Evolutionary conservation across 106 monocot genomes (phyloP).

Genomic region (Iris macrosiphon): DNA sequence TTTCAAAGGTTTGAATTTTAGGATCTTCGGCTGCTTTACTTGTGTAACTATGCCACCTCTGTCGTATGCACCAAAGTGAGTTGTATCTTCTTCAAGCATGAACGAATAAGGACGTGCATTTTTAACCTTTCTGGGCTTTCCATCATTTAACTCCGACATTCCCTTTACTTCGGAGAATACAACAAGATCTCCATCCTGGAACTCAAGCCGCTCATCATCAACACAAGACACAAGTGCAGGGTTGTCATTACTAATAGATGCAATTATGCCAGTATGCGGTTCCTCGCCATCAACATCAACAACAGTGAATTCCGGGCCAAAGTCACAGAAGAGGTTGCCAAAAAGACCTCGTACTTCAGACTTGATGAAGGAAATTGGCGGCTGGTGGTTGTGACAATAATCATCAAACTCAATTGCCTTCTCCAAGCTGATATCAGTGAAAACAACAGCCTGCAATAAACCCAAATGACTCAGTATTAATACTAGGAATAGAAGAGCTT

Average conservation of each 20-base stretch:
- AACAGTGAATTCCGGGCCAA: conserved; percentile 73
- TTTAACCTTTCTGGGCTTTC: conserved; percentile 58
- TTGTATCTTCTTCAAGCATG: conserved; percentile 57
- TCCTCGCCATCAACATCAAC: conserved; percentile 74
- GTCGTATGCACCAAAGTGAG: conserved; percentile 39
- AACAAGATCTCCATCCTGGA: conserved; percentile 71
- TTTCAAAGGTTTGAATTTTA: conserved; percentile 38
- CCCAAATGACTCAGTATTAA: no score
- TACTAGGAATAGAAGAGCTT: no score
- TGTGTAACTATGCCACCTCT: conserved; percentile 69
- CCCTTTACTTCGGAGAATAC: conserved; percentile 73
- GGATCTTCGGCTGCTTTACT: conserved; percentile 40
- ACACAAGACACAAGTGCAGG: conserved; percentile 64
- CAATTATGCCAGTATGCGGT: conserved; percentile 73
- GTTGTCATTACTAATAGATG: conserved; percentile 73
- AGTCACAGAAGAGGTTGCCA: conserved; percentile 72
- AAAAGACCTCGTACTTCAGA: conserved; percentile 69
- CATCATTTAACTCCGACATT: conserved; percentile 79
- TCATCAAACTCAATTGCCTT: conserved; percentile 67
- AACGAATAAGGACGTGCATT: conserved; percentile 57
- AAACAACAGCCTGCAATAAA: conserved; percentile 70
- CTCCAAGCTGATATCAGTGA: conserved; percentile 65
- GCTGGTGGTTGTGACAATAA: conserved; percentile 66
- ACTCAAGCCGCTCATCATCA: conserved; percentile 71
- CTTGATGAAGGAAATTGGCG: conserved; percentile 71